These are phyloP conservation scores for Alternaria sp. DNA, from an alignment of 2,329 filamentous ascomycete genomes.

Conservation along the genomic window DNA sequence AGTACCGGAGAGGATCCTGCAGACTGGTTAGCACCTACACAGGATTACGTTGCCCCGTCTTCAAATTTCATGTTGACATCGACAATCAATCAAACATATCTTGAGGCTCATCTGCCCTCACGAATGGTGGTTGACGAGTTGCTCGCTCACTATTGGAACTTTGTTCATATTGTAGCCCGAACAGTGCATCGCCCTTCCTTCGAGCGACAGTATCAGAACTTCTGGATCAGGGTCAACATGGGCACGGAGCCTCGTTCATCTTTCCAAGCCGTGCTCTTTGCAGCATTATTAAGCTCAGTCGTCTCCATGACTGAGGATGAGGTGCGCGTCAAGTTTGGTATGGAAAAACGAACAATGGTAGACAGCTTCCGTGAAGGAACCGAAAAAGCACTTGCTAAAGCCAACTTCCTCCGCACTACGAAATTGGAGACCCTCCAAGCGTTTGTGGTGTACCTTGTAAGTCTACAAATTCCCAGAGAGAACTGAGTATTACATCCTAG, in stretches of 20 bases:
- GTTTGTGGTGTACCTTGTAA: conserved; percentile 77
- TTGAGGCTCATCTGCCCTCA: conserved; percentile 69
- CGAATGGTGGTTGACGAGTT: conserved; percentile 67
- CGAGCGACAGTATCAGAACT: conserved; percentile 68
- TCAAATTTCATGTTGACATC: conserved; percentile 72
- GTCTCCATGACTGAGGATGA: conserved; percentile 69
- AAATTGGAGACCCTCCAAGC: conserved; percentile 79
- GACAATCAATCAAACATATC: conserved; percentile 52
- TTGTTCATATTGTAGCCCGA: conserved; percentile 74
- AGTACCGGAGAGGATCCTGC: conserved; percentile 25
- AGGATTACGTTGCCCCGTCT: conserved; percentile 72
- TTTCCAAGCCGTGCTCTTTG: conserved; percentile 73
- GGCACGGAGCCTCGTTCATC: conserved; percentile 70
- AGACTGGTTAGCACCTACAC: conserved; percentile 69
- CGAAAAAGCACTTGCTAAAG: conserved; percentile 72
- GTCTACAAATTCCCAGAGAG: conserved; percentile 30
- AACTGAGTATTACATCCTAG: no score
- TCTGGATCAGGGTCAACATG: conserved; percentile 69
- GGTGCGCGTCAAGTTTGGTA: conserved; percentile 63
- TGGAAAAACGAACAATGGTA: conserved; percentile 65
- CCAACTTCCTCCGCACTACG: conserved; percentile 75
- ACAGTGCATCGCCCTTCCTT: conserved; percentile 73
- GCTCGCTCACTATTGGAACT: conserved; percentile 71
- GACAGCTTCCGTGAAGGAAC: conserved; percentile 65
- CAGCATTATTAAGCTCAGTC: conserved; percentile 72